Evolutionary conservation across 192 early-diverging fungal genomes (phyloP).

Genomic region (Coemansia sp.): DNA sequence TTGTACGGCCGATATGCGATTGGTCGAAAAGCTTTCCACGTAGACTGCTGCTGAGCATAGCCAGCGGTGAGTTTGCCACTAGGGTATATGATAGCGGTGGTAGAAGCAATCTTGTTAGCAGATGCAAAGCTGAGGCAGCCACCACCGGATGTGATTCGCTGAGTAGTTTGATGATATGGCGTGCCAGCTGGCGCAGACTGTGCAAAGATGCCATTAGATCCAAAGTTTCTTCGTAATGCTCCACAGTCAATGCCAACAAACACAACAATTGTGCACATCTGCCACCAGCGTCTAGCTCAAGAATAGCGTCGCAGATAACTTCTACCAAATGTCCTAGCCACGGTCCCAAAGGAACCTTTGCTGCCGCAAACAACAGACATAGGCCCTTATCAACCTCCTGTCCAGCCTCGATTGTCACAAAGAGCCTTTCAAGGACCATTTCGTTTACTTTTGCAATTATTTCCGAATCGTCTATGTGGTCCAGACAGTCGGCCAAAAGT

Average conservation of each 20-base stretch:
- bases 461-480: background rate
- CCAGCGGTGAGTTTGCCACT: slow-evolving; percentile 6
- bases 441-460: background rate
- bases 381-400: slow-evolving; percentile 4
- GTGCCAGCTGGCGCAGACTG: slow-evolving; percentile 17
- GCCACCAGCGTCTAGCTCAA: background rate
- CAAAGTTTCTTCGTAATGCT: slow-evolving; percentile 10
- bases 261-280: slow-evolving; percentile 19
- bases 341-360: background rate
- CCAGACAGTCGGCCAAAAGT: background rate
- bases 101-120: slow-evolving; percentile 34
- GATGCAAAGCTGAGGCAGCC: slow-evolving; percentile 38
- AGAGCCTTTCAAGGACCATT: background rate
- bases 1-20: slow-evolving; percentile 32
- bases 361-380: background rate
- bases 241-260: slow-evolving; percentile 13
- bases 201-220: background rate
- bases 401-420: background rate
- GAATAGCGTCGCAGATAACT: slow-evolving; percentile 3
- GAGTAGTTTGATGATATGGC: slow-evolving; percentile 39
- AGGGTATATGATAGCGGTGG: background rate
- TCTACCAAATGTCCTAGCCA: slow-evolving; percentile 7
- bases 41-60: slow-evolving; percentile 18
- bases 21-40: slow-evolving; percentile 46
- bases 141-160: slow-evolving; percentile 26